Evolutionary conservation across 441 rosid species (phyloP).

Genomic region (Eutrema salsugineum): DNA sequence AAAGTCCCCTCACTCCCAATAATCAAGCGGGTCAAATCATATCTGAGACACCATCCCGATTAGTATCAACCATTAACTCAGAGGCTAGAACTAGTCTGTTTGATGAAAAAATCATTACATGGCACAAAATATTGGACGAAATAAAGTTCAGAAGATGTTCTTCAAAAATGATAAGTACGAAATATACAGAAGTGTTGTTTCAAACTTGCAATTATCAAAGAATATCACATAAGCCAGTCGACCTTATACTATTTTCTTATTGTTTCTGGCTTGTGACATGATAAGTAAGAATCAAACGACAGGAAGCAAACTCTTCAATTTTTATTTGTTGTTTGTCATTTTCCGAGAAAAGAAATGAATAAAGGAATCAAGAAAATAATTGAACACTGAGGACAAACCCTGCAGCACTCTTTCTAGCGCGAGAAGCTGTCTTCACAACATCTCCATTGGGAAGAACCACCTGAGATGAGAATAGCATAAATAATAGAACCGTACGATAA

Average conservation of each 20-base stretch:
- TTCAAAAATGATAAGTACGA: not conserved
- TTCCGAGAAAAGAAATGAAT: not conserved
- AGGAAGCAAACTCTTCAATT: not conserved
- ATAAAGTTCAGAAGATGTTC: not conserved
- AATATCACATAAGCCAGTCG: not conserved
- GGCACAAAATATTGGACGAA: not conserved
- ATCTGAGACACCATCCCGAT: constrained; percentile 39
- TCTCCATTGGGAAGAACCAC: constrained; percentile 91
- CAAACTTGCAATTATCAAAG: not conserved
- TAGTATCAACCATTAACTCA: not conserved
- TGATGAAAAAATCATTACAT: not conserved
- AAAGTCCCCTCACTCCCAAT: constrained; percentile 98
- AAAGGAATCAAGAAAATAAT: not conserved
- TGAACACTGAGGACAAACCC: constrained; percentile 58
- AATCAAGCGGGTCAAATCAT: constrained; percentile 86
- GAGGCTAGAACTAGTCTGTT: not conserved
- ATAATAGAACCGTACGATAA: constrained; percentile 15
- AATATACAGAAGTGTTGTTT: not conserved
- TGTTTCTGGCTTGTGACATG: not conserved
- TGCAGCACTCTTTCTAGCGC: constrained; percentile 98
- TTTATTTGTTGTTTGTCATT: not conserved
- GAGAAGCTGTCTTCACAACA: constrained; percentile 94
- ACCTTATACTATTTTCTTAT: not conserved
- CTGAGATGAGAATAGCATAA: constrained; percentile 40
- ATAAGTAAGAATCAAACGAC: not conserved